phyloP scores from a whole-genome alignment of 768 basidiomycete genomes.

The Termitomyces sp. region DNA sequence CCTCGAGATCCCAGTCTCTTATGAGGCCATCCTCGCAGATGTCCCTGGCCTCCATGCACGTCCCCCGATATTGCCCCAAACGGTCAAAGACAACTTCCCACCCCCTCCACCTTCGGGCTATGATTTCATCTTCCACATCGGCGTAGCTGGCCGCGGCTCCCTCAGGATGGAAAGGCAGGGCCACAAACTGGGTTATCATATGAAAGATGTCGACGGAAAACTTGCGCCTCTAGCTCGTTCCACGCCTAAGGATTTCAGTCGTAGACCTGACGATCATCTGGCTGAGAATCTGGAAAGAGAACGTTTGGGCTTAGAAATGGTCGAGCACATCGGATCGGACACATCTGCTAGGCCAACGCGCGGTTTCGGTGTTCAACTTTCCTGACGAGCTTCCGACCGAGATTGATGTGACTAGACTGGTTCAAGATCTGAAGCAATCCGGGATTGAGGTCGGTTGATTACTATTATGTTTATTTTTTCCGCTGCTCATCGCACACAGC shows the following conservation, averaged over 20 bases:
- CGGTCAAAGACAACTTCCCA: conserved; percentile 25
- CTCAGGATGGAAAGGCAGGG: conserved; percentile 59
- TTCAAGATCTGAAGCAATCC: conserved; percentile 46
- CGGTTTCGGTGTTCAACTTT: conserved; percentile 39
- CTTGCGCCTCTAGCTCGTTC: conserved; percentile 46
- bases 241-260: conserved; percentile 34
- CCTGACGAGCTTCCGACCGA: conserved; percentile 54
- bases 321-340: conserved; percentile 27
- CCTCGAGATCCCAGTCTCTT: conserved; percentile 52
- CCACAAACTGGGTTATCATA: conserved; percentile 64
- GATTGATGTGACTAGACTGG: conserved; percentile 51
- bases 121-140: conserved; percentile 68
- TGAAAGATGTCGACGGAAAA: conserved; percentile 58
- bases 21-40: conserved; percentile 47
- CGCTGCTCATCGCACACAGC: conserved; percentile 26
- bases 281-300: conserved; percentile 32
- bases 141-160: conserved; percentile 59
- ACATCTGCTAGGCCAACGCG: conserved; percentile 30
- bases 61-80: conserved; percentile 44
- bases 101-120: conserved; percentile 45
- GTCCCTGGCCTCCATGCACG: conserved; percentile 56
- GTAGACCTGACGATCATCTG: conserved; percentile 27
- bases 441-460: conserved; percentile 39
- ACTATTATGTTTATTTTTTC: background rate
- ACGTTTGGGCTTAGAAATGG: conserved; percentile 31